Conservation (phyloP, 495 filamentous ascomycete species). For the Staphylotrichum longicolle region DNA sequence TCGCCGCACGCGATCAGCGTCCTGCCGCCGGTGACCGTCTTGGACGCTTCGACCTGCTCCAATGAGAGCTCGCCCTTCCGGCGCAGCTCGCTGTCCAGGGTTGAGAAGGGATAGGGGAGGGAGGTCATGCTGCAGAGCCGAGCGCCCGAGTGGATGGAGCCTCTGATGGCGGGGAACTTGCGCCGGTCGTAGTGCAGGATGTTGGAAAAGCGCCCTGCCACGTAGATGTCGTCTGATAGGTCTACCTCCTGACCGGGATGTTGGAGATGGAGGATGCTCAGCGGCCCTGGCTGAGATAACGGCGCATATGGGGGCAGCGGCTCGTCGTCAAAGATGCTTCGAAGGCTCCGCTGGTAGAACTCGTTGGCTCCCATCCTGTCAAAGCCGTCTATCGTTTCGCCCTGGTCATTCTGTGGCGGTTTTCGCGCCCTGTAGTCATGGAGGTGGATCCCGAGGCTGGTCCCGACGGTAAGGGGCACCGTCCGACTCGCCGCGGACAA, state of each 20-base stretch:
- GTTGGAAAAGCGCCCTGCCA: slow-evolving; percentile 86
- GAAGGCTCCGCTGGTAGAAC: slow-evolving; percentile 31
- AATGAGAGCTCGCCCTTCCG: slow-evolving; percentile 51
- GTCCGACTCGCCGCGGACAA: slow-evolving; percentile 72
- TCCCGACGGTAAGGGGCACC: slow-evolving; percentile 81
- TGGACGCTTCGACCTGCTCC: slow-evolving; percentile 51
- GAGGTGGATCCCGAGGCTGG: slow-evolving; percentile 76
- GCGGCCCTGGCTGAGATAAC: slow-evolving; percentile 75
- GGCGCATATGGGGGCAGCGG: slow-evolving; percentile 62
- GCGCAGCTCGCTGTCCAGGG: slow-evolving; percentile 53
- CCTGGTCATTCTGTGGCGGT: slow-evolving; percentile 21
- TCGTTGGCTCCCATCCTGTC: slow-evolving; percentile 33
- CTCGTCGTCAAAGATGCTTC: slow-evolving; percentile 35
- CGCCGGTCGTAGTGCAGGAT: slow-evolving; percentile 87
- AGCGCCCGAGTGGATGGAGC: slow-evolving; percentile 79
- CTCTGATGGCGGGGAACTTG: slow-evolving; percentile 74
- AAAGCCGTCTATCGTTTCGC: slow-evolving; percentile 38
- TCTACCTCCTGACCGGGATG: slow-evolving; percentile 48
- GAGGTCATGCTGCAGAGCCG: slow-evolving; percentile 74
- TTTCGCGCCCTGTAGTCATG: slow-evolving; percentile 65
- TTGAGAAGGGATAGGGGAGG: slow-evolving; percentile 65
- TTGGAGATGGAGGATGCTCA: slow-evolving; percentile 76
- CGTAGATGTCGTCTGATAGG: slow-evolving; percentile 65
- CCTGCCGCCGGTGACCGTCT: slow-evolving; percentile 50
- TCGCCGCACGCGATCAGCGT: slow-evolving; percentile 85